Evolutionary conservation across 495 filamentous ascomycete species (phyloP), one percentile per base, ranked within the genome.

Genomic region (Cenococcum geophilum): DNA sequence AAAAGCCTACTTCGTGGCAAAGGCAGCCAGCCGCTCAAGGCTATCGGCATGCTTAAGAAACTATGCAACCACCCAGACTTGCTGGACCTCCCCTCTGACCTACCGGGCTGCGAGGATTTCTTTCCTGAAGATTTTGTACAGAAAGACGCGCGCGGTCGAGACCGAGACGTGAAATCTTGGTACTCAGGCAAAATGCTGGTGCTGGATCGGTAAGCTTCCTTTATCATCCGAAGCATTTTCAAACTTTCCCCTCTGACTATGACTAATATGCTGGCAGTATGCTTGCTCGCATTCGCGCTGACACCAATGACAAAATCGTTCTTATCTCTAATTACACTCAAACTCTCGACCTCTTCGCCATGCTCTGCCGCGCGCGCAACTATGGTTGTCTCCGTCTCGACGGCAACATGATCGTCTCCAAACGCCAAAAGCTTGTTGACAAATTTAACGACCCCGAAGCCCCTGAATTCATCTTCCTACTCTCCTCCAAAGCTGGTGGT

Each of bases 181-280:
- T 97, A 97, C 74, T 95, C 89, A 0, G 93, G 93, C 48, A 99
- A 99, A 72, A 97, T 99, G 92, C 85, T 90, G 74, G 95, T 97
- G 21, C 86, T 99, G 21, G 93, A 97, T 73, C 87, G 93, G 40
- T 45, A 45, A 14, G 40, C 11, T 10, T 45, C 40, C 14, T 40
- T 40, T 14, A 6, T 14, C 40, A 45, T 45, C 40, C 66, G 68
- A 22, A 35, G 66, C 21, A 0, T 47, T 11, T 35, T 6, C 4
- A 20, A 0, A 5, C 57, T 32, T 61, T 5, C 0, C 14, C 20
- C 1, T 54, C 36, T 27, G 16, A n/a, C 25, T 14, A 8, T 18
- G 12, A n/a, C 43, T 59, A 27, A 59, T 53, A 50, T 40, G 25
- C 20, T 66, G 68, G 11, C 40, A 45, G 49, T 56, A 99, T 99